Base-by-base conservation (phyloP, 2,329 filamentous ascomycete genomes). In the Emergomyces orientalis region DNA sequence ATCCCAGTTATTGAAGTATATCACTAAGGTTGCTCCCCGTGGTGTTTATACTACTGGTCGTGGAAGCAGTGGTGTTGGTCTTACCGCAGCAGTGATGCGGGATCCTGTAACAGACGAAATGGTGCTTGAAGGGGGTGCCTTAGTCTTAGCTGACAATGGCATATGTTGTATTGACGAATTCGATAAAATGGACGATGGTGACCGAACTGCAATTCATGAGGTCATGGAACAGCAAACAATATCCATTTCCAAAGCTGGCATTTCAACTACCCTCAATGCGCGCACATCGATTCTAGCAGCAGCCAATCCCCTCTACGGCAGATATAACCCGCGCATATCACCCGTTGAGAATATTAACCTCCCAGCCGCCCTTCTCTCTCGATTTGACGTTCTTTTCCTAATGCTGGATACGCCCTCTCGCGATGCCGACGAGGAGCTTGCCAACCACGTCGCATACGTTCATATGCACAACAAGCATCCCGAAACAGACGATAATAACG, bases 331-430 rank as follows among this genome's bases (percentile, higher is more conserved):
- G 63, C 90, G 91, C 66, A 89, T 99, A 70, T 97, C 93, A 0
- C 94, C 94, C 0, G 92, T 99, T 32, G 94, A 99, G 76, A 99
- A 99, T 77, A 99, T 99, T 78, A 99, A 99, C 77, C 86, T 99
- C 49, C 94, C 94, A n/a, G 94, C 94, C 22, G 94, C 94, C 25
- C 85, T 99, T 25, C 85, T 99, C 62, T 97, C 93, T 64, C 90
- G 94, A 84, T 99, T 99, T 77, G 94, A 99, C 75, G 84, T 99
- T 68, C 85, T 99, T 68, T 99, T 97, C 82, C 82, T 99, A 56
- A 92, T 99, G 70, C 88, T 99, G 64, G 94, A 99, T 79, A 96
- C 91, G 45, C 93, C 94, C 2, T 88, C 87, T 22, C 88, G 91
- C 66, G 94, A 99, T 69, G 84, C 85, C 0, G 94, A 99, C 72